Percentiles rank a stretch among this genome's conserved stretches.
phyloP scores from a whole-genome alignment of 2,329 filamentous ascomycete species.

The Plectosphaerella cucumerina region DNA sequence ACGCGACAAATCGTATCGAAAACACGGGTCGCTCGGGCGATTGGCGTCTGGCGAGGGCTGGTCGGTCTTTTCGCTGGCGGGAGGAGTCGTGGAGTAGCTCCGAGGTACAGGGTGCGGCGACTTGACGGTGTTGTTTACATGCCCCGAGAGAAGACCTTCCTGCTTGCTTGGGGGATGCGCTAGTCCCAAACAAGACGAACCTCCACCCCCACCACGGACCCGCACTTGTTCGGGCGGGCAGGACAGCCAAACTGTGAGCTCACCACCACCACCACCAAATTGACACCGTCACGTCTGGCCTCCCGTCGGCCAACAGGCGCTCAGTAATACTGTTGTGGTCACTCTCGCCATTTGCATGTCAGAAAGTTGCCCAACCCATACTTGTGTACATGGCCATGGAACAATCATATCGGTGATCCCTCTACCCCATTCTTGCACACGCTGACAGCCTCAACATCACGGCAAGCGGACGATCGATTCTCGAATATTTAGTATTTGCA shows the following conservation, averaged over 20 bases:
- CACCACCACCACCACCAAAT: constrained; percentile 5
- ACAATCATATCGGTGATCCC: too few species aligned
- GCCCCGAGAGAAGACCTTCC: constrained; percentile 6
- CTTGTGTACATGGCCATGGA: too few species aligned
- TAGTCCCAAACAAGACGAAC: constrained; percentile 14
- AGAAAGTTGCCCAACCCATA: too few species aligned
- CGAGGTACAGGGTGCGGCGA: constrained; percentile 5
- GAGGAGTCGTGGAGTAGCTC: neutral
- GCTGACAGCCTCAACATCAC: too few species aligned
- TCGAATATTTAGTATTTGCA: neutral
- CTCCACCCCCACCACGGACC: constrained; percentile 7
- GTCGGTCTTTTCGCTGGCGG: neutral
- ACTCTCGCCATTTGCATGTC: too few species aligned
- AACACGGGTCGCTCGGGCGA: neutral
- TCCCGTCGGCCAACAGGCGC: too few species aligned
- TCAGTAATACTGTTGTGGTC: too few species aligned
- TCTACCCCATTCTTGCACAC: too few species aligned
- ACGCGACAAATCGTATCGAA: neutral
- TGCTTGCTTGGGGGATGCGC: constrained; percentile 2
- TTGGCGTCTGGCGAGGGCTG: neutral
- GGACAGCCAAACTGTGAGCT: constrained; percentile 11
- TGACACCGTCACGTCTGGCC: too few species aligned
- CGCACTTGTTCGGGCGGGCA: neutral
- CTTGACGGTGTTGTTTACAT: constrained; percentile 15
- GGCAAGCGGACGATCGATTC: too few species aligned